Evolutionary conservation across 176 grass and related monocot genomes (phyloP), one percentile per base, ranked within the genome.

Genomic region (Secale cereale): DNA sequence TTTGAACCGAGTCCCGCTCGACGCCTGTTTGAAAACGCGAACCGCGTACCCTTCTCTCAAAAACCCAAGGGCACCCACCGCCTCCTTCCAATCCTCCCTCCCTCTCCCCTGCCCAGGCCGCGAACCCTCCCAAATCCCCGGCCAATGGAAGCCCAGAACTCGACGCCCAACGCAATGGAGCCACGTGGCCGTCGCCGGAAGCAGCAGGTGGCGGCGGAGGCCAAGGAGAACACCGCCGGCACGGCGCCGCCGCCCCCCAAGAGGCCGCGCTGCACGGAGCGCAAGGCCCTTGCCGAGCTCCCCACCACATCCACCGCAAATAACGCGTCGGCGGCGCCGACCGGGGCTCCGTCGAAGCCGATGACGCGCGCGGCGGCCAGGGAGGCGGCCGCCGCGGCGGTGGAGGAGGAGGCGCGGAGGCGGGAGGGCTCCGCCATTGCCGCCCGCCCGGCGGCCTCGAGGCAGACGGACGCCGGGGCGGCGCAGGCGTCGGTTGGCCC

Each of bases 331-430:
- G 72, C 54, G 39, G 16, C 48, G 25, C 13, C 8, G 31, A 20
- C 31, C 5, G 27, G 37, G 32, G 22, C 66, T 0, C 41, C 41
- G 57, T 12, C 65, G 26, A 90, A 73, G 73, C 88, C 73, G 88
- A 65, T 19, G 79, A 90, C 88, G 43, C 79, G 88, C 32, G 62
- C 65, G 83, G 83, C 45, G 56, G 88, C 78, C 25, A 69, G 79
- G 54, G 32, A 74, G 63, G 88, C 76, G 64, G 62, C 86, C 14
- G 64, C 28, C 35, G 64, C 30, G 23, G 71, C 41, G 25, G 40
- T 74, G 27, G 64, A 30, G 76, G 77, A 66, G 37, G 88, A 68
- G 29, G 62, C 39, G 30, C 17, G 2, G 83, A 82, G 23, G 41
- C 2, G 3, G 65, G 23, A 17, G 39, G 13, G 5, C 7, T 33